Evolutionary conservation across 169 alveolate genomes (phyloP).

Genomic region (Plasmodium knowlesi): DNA sequence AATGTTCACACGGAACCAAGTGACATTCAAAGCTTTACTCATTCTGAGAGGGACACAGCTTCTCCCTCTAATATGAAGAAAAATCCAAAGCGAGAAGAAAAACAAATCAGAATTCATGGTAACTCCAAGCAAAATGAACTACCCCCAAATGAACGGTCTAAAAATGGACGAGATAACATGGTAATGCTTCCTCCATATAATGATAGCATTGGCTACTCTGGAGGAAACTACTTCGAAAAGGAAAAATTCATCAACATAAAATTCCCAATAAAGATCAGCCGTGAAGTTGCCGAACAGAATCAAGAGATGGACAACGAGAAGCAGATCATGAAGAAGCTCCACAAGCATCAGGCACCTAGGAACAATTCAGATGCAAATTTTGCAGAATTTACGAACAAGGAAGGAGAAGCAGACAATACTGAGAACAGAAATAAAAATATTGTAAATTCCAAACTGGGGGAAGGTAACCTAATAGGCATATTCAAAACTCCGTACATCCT

Average conservation of each 20-base stretch:
- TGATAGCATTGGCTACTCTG: neutral
- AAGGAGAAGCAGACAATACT: neutral
- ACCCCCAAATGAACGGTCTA: neutral
- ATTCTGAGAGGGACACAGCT: neutral
- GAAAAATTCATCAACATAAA: slow-evolving; percentile 36
- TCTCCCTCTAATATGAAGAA: neutral
- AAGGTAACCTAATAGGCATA: neutral
- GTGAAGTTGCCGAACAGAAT: neutral
- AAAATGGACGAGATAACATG: neutral
- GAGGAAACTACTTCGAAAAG: slow-evolving; percentile 33
- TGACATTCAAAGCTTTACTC: neutral
- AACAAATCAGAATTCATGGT: neutral
- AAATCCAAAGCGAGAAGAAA: neutral
- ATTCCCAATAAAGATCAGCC: slow-evolving; percentile 11
- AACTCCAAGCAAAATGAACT: neutral
- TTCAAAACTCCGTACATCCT: slow-evolving; percentile 8
- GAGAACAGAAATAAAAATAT: neutral
- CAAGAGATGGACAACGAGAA: neutral
- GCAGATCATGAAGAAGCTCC: neutral
- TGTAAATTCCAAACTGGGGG: neutral
- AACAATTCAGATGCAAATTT: neutral
- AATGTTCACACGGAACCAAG: neutral
- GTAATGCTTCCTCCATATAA: neutral
- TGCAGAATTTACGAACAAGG: neutral
- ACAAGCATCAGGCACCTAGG: neutral